A percentile compares a stretch with the other conserved stretches of the same genome.
Evolutionary conservation across 805 yeast species (phyloP).

Genomic region (Candida michaelii): DNA sequence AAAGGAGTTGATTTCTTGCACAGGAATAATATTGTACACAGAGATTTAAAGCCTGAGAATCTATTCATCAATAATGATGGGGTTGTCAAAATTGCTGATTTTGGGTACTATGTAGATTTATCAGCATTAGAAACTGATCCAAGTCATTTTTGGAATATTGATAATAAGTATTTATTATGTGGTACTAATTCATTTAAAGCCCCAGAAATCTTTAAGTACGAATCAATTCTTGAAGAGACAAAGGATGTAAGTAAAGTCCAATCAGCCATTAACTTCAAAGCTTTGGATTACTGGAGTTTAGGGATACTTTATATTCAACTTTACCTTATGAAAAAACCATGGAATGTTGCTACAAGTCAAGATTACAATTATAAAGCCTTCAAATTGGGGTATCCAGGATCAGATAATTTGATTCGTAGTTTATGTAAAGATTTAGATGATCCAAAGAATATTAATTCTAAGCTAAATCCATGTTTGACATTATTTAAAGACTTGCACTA

Average conservation of each 20-base stretch:
- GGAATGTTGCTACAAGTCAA: conserved; percentile 41
- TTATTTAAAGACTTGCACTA: conserved; percentile 38
- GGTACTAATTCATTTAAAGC: conserved; percentile 58
- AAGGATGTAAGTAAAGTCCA: conserved; percentile 9
- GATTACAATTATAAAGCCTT: conserved; percentile 24
- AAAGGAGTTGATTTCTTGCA: conserved; percentile 48
- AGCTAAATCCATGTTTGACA: conserved; percentile 31
- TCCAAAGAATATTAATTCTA: conserved; percentile 13
- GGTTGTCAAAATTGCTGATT: conserved; percentile 46
- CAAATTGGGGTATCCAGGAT: conserved; percentile 27
- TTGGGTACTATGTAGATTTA: conserved; percentile 49
- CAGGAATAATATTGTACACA: conserved; percentile 41
- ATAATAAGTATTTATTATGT: conserved; percentile 22
- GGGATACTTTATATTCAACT: conserved; percentile 51
- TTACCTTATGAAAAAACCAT: conserved; percentile 45
- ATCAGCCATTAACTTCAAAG: conserved; percentile 13
- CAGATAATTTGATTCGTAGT: conserved; percentile 19
- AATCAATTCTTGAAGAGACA: conserved; percentile 16
- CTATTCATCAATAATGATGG: conserved; percentile 47
- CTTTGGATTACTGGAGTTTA: conserved; percentile 50
- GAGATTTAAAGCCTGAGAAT: conserved; percentile 59
- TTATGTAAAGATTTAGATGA: conserved; percentile 28
- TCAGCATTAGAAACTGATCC: conserved; percentile 8
- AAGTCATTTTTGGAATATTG: conserved; percentile 16
- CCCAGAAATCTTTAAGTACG: conserved; percentile 45